Base-by-base conservation (phyloP, 306 rosid genomes). In the Quercus robur region DNA sequence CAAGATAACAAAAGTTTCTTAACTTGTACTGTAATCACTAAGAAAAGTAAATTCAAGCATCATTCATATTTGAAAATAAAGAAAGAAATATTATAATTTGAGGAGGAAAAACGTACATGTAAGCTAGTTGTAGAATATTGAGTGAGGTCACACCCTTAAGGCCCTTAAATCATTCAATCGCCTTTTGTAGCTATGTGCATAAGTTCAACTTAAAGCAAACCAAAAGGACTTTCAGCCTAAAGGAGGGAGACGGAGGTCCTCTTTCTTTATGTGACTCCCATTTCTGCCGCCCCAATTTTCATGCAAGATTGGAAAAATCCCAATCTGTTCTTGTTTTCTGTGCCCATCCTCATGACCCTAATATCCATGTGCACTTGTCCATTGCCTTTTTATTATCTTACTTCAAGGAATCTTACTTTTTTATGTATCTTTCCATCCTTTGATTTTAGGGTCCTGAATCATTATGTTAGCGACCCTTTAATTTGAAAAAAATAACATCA, bases 351-450 rank as follows among this genome's bases (percentile, higher is more conserved):
- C 30, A 58, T 8, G 46, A 41, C 46, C 57, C 63, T 52, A 77
- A 74, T 83, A 73, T 76, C 71, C 90, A 86, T 86, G 87, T 86
- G 87, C 59, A 78, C 76, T 67, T 84, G 86, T 82, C 86, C 71
- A 73, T 76, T 25, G 4, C 82, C 54, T 67, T 72, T 79, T 55
- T 61, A 44, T 76, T 52, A 31, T 52, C 62, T 55, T 31, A 21
- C 73, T 73, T 51, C 18, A 55, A 5, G 28, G 52, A 68, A 68
- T 68, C 72, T 33, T 67, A 9, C 25, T n/a, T 68, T 67, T 41
- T 68, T 67, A 19, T 35, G 2, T 17, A 5, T 68, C 72, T 68
- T 68, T 31, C 14, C 8, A 11, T 13, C 5, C 5, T 33, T 35
- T 33, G 25, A 18, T 67, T 6, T 2, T 3, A 3, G 66, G 66